Base-by-base conservation (phyloP, 2,329 filamentous ascomycete genomes). In the Zasmidium angulare region DNA sequence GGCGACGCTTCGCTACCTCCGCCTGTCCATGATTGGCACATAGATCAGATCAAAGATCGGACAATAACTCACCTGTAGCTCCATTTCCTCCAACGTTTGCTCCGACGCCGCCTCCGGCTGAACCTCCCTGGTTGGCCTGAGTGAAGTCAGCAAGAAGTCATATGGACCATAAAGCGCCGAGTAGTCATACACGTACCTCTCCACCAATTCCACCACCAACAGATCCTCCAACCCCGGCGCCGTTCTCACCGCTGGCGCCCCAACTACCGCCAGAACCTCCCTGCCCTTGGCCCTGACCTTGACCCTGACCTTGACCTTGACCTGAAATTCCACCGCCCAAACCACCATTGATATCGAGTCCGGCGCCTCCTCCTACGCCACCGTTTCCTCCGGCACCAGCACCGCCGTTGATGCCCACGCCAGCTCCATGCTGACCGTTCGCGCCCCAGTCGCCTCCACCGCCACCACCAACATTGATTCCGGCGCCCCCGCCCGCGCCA, bases 261-360 rank as follows among this genome's bases (percentile, higher is more conserved):
- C 26, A 11, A 52, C 14, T 17, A 36, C 40, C 22, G 6, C 50
- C 26, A n/a, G n/a, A 6, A 12, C 50, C 31, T 21, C n/a, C 26
- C 22, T 26, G 12, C 4, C 19, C 50, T 20, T 43, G 31, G 21
- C 29, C 51, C 36, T 53, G 51, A 9, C 51, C 51, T 20, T 43
- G 31, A 14, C 29, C 51, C 36, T 53, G 51, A 9, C 51, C 51
- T 20, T 43, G 31, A 14, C 29, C 51, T 21, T 53, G 51, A 46
- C 43, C 36, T 20, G 50, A 19, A 23, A 20, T 22, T 17, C 40
- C 36, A 4, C 54, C 50, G n/a, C 26, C 50, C 47, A 17, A 6
- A 17, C 29, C 46, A 19, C 50, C 46, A 53, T 46, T 52, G 7
- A 51, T 36, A 19, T 51, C 59, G 52, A 50, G 46, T 40, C 53